Base-by-base conservation (phyloP, 2,329 filamentous ascomycete species). In the Phyllosticta capitalensis region DNA sequence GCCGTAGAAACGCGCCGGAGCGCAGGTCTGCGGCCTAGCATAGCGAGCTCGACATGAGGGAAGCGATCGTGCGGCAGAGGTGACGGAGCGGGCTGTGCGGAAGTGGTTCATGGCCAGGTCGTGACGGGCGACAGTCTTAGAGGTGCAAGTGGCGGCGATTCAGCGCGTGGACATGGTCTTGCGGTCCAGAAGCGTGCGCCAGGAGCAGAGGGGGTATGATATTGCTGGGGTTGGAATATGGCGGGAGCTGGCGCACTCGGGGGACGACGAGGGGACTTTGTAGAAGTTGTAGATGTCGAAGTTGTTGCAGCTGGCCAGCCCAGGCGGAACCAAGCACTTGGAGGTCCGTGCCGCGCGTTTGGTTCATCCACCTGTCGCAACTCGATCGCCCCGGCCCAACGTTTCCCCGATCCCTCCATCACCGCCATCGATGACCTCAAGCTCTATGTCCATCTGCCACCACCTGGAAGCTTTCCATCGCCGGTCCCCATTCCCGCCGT, bases 401-500 rank as follows among this genome's bases (percentile, higher is more conserved):
- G 52, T 61, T 58, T 54, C 48, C 51, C 56, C 55, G 30, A 17
- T 53, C 24, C n/a, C 59, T 14, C 21, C 56, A 24, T 19, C 38
- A 45, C 38, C 38, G 38, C 38, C 12, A 45, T 45, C 38, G 38
- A 45, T 45, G 38, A 45, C 38, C 14, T 45, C 17, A 45, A 45
- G 38, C 48, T 58, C 55, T 26, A 55, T n/a, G n/a, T n/a, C n/a
- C n/a, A n/a, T n/a, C n/a, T n/a, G 22, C 38, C 21, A 33, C 52
- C 54, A 52, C 49, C 55, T 49, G 22, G 30, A 33, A 55, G 52
- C 56, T 28, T 3, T 45, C 21, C 56, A 26, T 28, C 48, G 52
- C 33, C 50, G 51, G 9, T 45, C 48, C 49, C 51, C 56, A 59
- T 59, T 51, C 50, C 30, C 51, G 61, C 68, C 70, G 74, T 68